Percentiles rank a stretch among this genome's conserved stretches.
Evolutionary conservation across 352 stramenopile species (phyloP).

Genomic region (Phytophthora melonis): DNA sequence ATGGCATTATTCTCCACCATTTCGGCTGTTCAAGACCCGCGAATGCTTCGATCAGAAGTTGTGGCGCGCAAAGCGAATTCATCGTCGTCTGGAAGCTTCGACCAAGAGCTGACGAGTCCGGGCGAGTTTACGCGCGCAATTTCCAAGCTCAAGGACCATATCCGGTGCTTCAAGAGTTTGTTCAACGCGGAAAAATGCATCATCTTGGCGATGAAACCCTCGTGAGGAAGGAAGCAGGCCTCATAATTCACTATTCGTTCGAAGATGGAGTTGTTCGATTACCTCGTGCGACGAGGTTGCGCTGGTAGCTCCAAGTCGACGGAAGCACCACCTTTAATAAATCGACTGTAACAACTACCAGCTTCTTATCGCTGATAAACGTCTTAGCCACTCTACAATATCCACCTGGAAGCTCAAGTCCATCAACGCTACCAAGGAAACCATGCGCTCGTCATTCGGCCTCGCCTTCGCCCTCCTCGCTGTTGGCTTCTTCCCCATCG

Average conservation of each 20-base stretch:
- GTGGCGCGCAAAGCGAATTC: slow-evolving; percentile 1
- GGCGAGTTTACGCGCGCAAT: slow-evolving; percentile 16
- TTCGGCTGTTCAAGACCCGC: not conserved
- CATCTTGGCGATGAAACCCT: slow-evolving; percentile 4
- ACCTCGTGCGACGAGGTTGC: not conserved
- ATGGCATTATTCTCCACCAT: not conserved
- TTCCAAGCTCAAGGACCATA: slow-evolving; percentile 11
- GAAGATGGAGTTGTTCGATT: not conserved
- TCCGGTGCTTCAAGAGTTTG: slow-evolving; percentile 23
- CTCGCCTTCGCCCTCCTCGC: slow-evolving; percentile 1
- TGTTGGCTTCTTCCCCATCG: not conserved
- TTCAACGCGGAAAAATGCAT: slow-evolving; percentile 21
- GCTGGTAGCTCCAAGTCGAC: not conserved
- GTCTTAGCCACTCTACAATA: slow-evolving; percentile 15
- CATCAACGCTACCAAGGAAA: not conserved
- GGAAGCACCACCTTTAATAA: too few species aligned
- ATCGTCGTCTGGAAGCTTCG: slow-evolving; percentile 1
- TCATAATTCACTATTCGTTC: not conserved
- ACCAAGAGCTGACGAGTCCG: slow-evolving; percentile 15
- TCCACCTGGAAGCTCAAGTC: slow-evolving; percentile 3
- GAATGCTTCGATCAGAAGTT: slow-evolving; percentile 1
- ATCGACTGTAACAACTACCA: too few species aligned
- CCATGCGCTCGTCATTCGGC: slow-evolving; percentile 14
- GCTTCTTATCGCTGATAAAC: not conserved
- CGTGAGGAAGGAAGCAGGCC: not conserved